Base-by-base conservation (phyloP, 2,329 filamentous ascomycete genomes). In the Aureobasidium mangrovei region DNA sequence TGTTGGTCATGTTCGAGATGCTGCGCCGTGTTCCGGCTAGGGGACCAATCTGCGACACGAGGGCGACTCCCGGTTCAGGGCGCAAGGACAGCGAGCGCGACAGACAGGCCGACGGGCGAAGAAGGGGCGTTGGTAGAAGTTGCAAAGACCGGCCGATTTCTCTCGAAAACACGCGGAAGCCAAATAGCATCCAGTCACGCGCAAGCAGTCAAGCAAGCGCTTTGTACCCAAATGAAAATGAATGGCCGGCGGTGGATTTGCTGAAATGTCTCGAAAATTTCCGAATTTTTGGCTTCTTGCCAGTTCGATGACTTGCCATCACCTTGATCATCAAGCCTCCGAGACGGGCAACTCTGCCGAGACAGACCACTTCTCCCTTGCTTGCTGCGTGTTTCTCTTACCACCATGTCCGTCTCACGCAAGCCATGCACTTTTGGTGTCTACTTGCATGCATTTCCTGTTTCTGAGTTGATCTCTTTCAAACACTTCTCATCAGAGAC, bases 181-280 rank as follows among this genome's bases (percentile, higher is more conserved):
- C 56, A 54, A 56, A 40, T 45, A 53, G 56, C 58, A 59, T 59
- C 41, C 56, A 58, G 58, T 51, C 51, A 41, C 41, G 58, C 56
- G 53, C 58, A 54, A 43, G 54, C 45, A 51, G 45, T 55, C 46
- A 28, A 49, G 54, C 45, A 51, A 35, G 54, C 54, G 54, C 54
- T 51, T 29, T 45, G 27, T 43, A 45, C 26, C 39, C 8, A 33
- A 35, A 41, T 38, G 42, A 35, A n/a, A 51, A 35, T 18, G 9
- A 18, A 28, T 10, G 47, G 35, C 10, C n/a, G n/a, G 26, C 36
- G 47, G 35, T 51, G 38, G 28, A 10, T 41, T 27, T 9, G 18
- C 42, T n/a, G 47, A 5, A 12, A 28, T 32, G 18, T 51, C 35
- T 33, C 18, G 29, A 51, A 51, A 49, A 42, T 24, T 51, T 51